phyloP scores from a whole-genome alignment of 257 asterid species.

The Ophiorrhiza pumila region DNA sequence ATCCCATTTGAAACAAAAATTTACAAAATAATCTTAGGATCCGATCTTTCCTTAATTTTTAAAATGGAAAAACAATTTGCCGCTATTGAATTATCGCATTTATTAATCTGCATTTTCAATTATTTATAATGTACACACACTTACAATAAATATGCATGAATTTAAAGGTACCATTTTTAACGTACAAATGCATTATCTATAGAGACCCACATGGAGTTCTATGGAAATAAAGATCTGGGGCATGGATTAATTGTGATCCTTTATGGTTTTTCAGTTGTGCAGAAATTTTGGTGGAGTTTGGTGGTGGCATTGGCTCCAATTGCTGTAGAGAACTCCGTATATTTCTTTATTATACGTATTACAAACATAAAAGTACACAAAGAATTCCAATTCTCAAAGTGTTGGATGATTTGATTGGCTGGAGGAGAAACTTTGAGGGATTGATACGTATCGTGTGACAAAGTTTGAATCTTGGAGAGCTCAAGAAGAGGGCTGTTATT shows the following conservation, averaged over 20 bases:
- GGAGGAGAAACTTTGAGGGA: constrained; percentile 3
- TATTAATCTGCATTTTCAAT: constrained; percentile 23
- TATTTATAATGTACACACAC: constrained; percentile 11
- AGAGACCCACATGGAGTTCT: background rate
- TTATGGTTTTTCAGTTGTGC: constrained; percentile 13
- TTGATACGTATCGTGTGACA: constrained; percentile 14
- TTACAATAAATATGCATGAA: constrained; percentile 16
- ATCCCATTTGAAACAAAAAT: background rate
- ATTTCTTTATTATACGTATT: constrained; percentile 11
- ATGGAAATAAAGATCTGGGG: constrained; percentile 32
- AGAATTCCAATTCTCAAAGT: background rate
- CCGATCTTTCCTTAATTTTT: constrained; percentile 32
- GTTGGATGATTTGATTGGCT: constrained; percentile 17
- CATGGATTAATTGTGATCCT: constrained; percentile 14
- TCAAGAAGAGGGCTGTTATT: constrained; percentile 19
- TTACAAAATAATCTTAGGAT: constrained; percentile 32
- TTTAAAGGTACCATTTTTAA: constrained; percentile 1
- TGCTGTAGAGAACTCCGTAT: constrained; percentile 16
- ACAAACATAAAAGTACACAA: constrained; percentile 10
- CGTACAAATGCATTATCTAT: constrained; percentile 9
- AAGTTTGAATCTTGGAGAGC: constrained; percentile 21
- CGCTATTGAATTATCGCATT: constrained; percentile 6
- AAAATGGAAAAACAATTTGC: constrained; percentile 11
- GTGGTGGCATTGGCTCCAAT: constrained; percentile 23
- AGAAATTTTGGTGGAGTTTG: constrained; percentile 26